Evolutionary conservation across 1,284 basidiomycete species (phyloP), one percentile per base, ranked within the genome.

Genomic region (Irpex sp.): DNA sequence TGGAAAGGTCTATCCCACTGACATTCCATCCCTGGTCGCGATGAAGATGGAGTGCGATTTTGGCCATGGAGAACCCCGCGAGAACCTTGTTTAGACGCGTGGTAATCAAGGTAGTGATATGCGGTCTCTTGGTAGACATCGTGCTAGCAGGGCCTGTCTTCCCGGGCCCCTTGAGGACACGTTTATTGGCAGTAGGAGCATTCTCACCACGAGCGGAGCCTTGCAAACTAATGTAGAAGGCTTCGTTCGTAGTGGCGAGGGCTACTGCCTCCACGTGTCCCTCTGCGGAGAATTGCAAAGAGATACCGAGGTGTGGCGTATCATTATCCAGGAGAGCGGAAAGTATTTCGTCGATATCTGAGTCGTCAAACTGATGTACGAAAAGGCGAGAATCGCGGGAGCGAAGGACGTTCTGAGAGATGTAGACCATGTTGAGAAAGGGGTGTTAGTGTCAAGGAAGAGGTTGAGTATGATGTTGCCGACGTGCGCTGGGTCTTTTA

Each of bases 1-100:
- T 42, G 9, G 58, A 60, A 10, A 63, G 54, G 33, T 60, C 61
- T 16, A 63, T 48, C 16, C 61, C 61, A 16, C 23, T 35, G 42
- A 37, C 45, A 33, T 60, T 36, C 19, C 35, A 36, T 10, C 58
- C 53, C 28, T 57, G 21, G n/a, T 60, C 58, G 14, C 61, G 52
- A 16, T 53, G 47, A 33, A 60, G 21, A 47, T 63, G 61, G 23
- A 63, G 33, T 8, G 58, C 58, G 10, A 57, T 35, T 10, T 47
- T 21, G 6, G 61, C 58, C 61, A 63, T 63, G 10, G 53, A 39
- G 57, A 60, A 63, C 7, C 58, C 61, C 14, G 47, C 58, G 8
- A 63, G 23, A 2, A 36, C n/a, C 37, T 37, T 52, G 48, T 21
- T 21, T 10, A 35, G 28, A 9, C 35, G 19, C 21, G 5, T n/a